Evolutionary conservation across 2,329 filamentous ascomycete species (phyloP).

Genomic region (Colletotrichum sp.): DNA sequence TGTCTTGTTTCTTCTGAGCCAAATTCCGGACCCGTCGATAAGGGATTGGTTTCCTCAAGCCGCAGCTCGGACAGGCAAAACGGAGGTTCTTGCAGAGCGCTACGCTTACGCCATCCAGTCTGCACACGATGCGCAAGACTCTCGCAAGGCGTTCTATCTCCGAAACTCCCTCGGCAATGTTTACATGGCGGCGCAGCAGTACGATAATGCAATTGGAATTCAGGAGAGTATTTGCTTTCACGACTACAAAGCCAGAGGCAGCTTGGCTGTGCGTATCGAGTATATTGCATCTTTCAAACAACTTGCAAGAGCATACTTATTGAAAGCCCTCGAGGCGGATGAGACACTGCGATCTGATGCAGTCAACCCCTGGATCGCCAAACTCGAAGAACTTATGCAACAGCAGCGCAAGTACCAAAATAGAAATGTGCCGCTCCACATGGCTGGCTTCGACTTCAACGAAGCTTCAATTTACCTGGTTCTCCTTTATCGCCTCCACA

Average conservation of each 20-base stretch:
- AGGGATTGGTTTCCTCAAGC: conserved; percentile 47
- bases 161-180: conserved; percentile 40
- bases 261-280: conserved; percentile 41
- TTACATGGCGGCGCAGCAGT: conserved; percentile 37
- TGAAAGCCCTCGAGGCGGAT: conserved; percentile 17
- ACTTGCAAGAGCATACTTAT: conserved; percentile 38
- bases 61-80: conserved; percentile 36
- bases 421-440: conserved; percentile 42
- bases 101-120: conserved; percentile 36
- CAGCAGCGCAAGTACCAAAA: conserved; percentile 43
- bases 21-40: conserved; percentile 34
- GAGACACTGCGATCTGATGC: conserved; percentile 23
- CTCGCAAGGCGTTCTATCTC: conserved; percentile 41
- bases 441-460: conserved; percentile 47
- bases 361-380: conserved; percentile 35
- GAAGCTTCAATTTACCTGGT: conserved; percentile 45
- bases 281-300: conserved; percentile 45
- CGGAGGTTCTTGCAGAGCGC: conserved; percentile 32
- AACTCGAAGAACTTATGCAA: conserved; percentile 38
- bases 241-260: conserved; percentile 44
- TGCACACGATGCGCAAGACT: conserved; percentile 38
- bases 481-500: conserved; percentile 39
- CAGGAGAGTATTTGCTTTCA: conserved; percentile 40
- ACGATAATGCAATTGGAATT: conserved; percentile 36
- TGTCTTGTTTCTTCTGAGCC: conserved; percentile 39